These are phyloP conservation scores for Ustilago loliicola DNA, from an alignment of 1,284 basidiomycete genomes.

Conservation along the genomic window DNA sequence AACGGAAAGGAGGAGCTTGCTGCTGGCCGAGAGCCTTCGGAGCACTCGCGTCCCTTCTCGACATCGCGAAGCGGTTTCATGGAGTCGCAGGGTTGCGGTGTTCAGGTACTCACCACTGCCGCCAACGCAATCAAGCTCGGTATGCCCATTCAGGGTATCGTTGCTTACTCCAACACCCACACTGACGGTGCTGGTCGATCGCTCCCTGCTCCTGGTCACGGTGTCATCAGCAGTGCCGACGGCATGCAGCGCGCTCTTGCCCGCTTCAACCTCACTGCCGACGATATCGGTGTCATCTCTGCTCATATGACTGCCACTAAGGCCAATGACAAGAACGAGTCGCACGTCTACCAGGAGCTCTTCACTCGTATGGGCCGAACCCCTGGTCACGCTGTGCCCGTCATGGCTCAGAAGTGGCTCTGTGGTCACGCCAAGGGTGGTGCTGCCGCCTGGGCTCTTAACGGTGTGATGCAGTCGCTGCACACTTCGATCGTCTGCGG, in stretches of 20 bases:
- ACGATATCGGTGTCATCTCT: conserved; percentile 84
- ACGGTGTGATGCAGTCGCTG: conserved; percentile 89
- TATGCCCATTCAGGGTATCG: conserved; percentile 89
- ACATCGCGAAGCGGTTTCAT: conserved; percentile 81
- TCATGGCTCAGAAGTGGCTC: conserved; percentile 94
- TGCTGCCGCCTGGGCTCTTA: conserved; percentile 95
- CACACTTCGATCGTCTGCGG: conserved; percentile 91
- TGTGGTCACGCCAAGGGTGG: conserved; percentile 68
- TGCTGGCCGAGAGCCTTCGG: conserved; percentile 95
- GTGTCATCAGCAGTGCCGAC: conserved; percentile 62
- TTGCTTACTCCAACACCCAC: conserved; percentile 96
- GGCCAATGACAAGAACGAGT: conserved; percentile 99
- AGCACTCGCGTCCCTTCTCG: conserved; percentile 97
- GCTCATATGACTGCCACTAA: conserved; percentile 96
- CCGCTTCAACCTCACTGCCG: conserved; percentile 92
- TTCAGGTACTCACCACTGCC: conserved; percentile 96
- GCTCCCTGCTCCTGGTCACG: conserved; percentile 75
- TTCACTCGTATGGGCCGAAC: conserved; percentile 89
- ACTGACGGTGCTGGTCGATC: conserved; percentile 93
- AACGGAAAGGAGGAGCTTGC: conserved; percentile 96
- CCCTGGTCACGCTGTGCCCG: conserved; percentile 92
- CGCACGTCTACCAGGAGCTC: conserved; percentile 94
- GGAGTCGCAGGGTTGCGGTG: conserved; percentile 96
- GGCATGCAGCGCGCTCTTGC: conserved; percentile 94
- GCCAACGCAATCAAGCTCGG: conserved; percentile 95